phyloP scores from a whole-genome alignment of 805 yeast species.

The Metschnikowia similis region DNA sequence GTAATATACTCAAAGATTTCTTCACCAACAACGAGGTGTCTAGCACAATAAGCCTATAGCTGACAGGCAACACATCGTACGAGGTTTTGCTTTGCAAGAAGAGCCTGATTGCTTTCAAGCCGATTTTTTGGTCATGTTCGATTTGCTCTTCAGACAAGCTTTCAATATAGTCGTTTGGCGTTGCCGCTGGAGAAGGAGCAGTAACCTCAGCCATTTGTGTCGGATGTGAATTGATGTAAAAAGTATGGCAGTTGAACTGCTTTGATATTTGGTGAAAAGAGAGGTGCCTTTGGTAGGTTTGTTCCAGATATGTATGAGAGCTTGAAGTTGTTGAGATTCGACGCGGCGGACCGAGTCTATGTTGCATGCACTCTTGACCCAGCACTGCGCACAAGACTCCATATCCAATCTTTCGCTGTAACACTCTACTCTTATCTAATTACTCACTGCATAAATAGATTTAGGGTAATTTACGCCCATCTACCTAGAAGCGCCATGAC shows the following conservation, averaged over 20 bases:
- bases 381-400: background rate
- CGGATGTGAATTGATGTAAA: background rate
- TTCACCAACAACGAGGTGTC: slow-evolving; percentile 89
- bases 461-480: slow-evolving; percentile 24
- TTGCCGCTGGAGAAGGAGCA: slow-evolving; percentile 21
- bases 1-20: slow-evolving; percentile 80
- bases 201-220: slow-evolving; percentile 19
- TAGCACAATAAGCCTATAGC: slow-evolving; percentile 85
- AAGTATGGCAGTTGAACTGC: background rate
- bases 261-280: background rate
- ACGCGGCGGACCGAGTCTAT: background rate
- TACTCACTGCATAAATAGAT: background rate
- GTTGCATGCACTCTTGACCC: slow-evolving; percentile 2
- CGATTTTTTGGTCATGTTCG: slow-evolving; percentile 64
- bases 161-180: slow-evolving; percentile 42
- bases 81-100: slow-evolving; percentile 89
- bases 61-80: slow-evolving; percentile 94
- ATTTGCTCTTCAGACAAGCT: slow-evolving; percentile 39
- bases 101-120: slow-evolving; percentile 74
- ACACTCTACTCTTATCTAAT: background rate
- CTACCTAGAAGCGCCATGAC: slow-evolving; percentile 32
- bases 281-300: background rate
- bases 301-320: background rate
- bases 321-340: slow-evolving; percentile 1
- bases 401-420: no score